Conservation (phyloP, 2,329 filamentous ascomycete genomes). For the Calycina herbarum region DNA sequence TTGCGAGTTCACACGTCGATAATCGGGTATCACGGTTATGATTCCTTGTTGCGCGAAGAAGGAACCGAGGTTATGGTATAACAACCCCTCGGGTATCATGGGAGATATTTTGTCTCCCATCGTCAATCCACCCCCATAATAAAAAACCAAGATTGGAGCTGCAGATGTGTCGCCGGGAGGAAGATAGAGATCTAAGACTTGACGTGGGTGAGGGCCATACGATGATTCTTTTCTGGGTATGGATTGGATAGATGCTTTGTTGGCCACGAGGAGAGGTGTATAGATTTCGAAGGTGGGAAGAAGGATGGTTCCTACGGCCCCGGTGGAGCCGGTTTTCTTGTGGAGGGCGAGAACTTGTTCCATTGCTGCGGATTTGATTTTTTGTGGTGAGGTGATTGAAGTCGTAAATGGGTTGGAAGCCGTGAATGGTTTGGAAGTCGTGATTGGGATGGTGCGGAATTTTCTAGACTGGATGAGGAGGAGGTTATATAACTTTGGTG, state of each 20-base stretch:
- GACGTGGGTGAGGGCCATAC: conserved; percentile 35
- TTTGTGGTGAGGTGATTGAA: not conserved
- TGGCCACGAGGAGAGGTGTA: conserved; percentile 26
- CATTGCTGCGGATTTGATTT: conserved; percentile 20
- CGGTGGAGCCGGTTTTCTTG: conserved; percentile 16
- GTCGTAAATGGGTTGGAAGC: not conserved
- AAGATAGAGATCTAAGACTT: conserved; percentile 34
- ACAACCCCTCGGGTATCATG: conserved; percentile 22
- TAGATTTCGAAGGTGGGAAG: conserved; percentile 29
- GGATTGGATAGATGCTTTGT: conserved; percentile 30
- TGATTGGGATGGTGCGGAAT: not conserved
- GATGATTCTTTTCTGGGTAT: conserved; percentile 23
- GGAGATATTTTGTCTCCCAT: conserved; percentile 31
- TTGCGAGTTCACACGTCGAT: conserved; percentile 30
- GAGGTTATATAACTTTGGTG: too few species aligned
- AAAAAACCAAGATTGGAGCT: conserved; percentile 34
- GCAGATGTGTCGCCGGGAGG: conserved; percentile 7
- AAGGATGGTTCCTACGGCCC: conserved; percentile 25
- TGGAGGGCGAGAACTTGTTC: conserved; percentile 28
- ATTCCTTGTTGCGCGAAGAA: conserved; percentile 34
- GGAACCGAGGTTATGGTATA: conserved; percentile 35
- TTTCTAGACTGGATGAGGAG: too few species aligned
- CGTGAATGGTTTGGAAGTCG: not conserved
- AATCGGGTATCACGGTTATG: conserved; percentile 33
- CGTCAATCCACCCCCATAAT: conserved; percentile 35